Conservation (phyloP, 345 rosid species). For the Bruguiera gymnorhiza region DNA sequence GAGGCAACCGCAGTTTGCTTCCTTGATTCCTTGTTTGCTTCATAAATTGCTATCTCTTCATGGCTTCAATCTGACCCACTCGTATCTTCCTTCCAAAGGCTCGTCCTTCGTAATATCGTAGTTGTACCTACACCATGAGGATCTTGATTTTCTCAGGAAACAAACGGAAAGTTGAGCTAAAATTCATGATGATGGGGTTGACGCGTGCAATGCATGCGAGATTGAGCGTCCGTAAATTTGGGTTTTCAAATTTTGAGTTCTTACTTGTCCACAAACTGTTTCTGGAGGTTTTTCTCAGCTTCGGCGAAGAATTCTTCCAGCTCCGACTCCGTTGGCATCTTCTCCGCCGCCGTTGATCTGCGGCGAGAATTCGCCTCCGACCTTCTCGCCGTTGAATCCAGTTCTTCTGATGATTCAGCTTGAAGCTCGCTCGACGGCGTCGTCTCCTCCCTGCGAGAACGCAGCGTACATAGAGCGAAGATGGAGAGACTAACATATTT, state of each 20-base stretch:
- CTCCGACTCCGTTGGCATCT: conserved; percentile 47
- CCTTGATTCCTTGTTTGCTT: background rate
- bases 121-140: conserved; percentile 29
- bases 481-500: background rate
- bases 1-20: background rate
- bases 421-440: conserved; percentile 35
- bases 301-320: conserved; percentile 64
- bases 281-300: conserved; percentile 48
- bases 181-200: background rate
- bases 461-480: background rate
- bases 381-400: conserved; percentile 33
- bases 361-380: conserved; percentile 40
- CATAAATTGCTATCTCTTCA: conserved; percentile 10
- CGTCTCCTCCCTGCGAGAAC: conserved; percentile 33
- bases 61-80: conserved; percentile 53
- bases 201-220: conserved; percentile 1
- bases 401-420: conserved; percentile 31
- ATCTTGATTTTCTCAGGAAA: conserved; percentile 7
- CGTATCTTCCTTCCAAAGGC: conserved; percentile 43
- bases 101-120: conserved; percentile 31
- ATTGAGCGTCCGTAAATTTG: background rate
- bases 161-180: conserved; percentile 1
- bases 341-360: conserved; percentile 33
- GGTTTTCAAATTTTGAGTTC: background rate
- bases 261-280: conserved; percentile 56